Base-by-base conservation (phyloP, 140 eudicot genomes). In the Flaveria floridana region DNA sequence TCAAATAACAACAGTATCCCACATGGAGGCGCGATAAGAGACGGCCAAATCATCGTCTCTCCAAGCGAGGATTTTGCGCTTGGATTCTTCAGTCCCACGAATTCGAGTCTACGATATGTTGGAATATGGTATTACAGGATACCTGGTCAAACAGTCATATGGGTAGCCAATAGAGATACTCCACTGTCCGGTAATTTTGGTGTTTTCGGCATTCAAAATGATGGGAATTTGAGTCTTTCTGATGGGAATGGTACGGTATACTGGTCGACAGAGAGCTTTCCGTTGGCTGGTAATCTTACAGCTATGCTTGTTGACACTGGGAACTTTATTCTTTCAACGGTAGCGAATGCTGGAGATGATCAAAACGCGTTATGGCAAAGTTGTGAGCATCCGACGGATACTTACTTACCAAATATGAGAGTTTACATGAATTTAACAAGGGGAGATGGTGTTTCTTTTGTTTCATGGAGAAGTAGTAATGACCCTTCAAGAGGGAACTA, bases 71-170 rank as follows among this genome's bases (percentile, higher is more conserved):
- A 57, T 18, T 90, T 87, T 57, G 83, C 64, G 26, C 61, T 90
- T 15, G 97, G 97, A 21, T 90, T 90, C 67, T 90, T 90, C 73
- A 86, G 91, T 58, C 89, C 97, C 3, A 50, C 34, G 25, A 83
- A 72, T 72, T 76, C 95, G 4, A 58, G 74, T 12, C 48, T 48
- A 19, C 71, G 89, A 62, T 87, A 87, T 39, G 79, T 79, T 30
- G 97, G 97, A 23, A 85, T 87, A 66, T 90, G 97, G 95, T 86
- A 84, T 65, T n/a, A 80, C 68, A 48, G 50, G 34, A 23, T 82
- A 47, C 68, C 89, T 16, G 70, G 34, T 16, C 79, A 79, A 76
- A 65, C 89, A 15, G 80, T 87, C 23, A 82, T 80, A 14, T 90
- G 96, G 96, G 84, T 87, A 23, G 94, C 96, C 14, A 90, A 86